Base-by-base conservation (phyloP, 345 rosid species). In the Durio zibethinus region DNA sequence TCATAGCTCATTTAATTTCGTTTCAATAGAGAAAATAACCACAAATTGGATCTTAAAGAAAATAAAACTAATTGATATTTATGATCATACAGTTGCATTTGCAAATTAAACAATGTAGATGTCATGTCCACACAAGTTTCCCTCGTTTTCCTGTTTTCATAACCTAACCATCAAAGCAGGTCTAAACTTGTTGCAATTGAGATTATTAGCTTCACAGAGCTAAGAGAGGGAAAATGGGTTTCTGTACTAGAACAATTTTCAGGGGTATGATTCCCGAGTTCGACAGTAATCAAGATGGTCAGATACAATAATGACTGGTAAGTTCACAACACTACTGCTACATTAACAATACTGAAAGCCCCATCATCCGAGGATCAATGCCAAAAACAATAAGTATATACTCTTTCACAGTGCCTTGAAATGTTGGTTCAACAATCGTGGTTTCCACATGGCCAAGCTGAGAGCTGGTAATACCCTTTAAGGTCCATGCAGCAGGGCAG, bases 401-500 rank as follows among this genome's bases (percentile, higher is more conserved):
- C 21, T 90, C 84, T 78, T 90, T 93, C 40, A 93, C 93, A 4
- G 92, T 77, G 73, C 91, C 91, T 78, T 83, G 73, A 73, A 87
- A 89, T 20, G 61, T 75, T 10, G 93, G 89, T 70, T 85, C 94
- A 9, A 64, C 76, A 66, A 93, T 88, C 76, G 73, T 83, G 65
- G 83, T 84, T 66, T 91, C 92, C 72, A 90, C 94, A 80, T 91
- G 97, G 33, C 97, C 93, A 16, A 95, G 92, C 88, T 90, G 97
- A 57, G 99, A 93, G 6, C 84, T 77, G 57, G 93, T 89, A 27
- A 93, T 33, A 15, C 98, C 98, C 36, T 81, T 85, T 35, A 95
- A 85, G 43, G 94, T 95, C 99, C 99, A 95, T 18, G 97, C 90
- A 76, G 91, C 83, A 33, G 97, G 98, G 81, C 90, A 84, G 35